These are phyloP conservation scores for Magnaporthiopsis incrustans DNA, from an alignment of 2,329 filamentous ascomycete genomes.

Conservation along the genomic window DNA sequence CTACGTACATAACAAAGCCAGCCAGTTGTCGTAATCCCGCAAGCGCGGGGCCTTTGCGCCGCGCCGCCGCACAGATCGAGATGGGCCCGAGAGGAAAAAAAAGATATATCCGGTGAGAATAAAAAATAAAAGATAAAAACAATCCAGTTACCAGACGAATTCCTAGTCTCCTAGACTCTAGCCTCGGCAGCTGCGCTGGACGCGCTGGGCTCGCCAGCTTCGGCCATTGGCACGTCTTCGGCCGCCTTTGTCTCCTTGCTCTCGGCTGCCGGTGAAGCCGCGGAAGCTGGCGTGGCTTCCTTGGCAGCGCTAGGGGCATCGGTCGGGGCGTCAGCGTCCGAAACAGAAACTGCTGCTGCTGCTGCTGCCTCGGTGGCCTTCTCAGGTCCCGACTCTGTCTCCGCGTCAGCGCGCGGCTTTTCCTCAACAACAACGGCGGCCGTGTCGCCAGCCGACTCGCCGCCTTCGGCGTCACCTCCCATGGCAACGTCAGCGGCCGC, in stretches of 20 bases:
- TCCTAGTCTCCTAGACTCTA: not conserved
- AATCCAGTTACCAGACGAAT: constrained; percentile 7
- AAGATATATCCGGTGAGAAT: constrained; percentile 11
- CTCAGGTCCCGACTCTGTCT: not conserved
- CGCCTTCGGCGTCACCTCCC: not conserved
- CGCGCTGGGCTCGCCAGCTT: not conserved
- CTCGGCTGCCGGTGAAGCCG: not conserved
- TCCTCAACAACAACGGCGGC: not conserved
- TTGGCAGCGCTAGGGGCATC: not conserved
- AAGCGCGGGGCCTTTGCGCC: not conserved
- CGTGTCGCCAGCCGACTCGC: constrained; percentile 4
- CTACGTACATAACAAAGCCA: not conserved
- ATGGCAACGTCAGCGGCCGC: constrained; percentile 9
- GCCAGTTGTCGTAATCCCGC: not conserved
- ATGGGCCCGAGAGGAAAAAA: not conserved
- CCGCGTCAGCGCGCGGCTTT: not conserved
- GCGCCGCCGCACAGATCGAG: not conserved
- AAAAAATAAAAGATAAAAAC: constrained; percentile 12
- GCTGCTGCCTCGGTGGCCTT: not conserved
- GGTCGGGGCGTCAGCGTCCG: not conserved
- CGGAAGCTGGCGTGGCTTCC: not conserved
- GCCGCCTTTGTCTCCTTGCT: constrained; percentile 9
- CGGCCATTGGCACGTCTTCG: constrained; percentile 2
- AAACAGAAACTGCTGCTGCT: not conserved
- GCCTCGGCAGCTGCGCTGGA: not conserved